Evolutionary conservation across 768 basidiomycete genomes (phyloP).

Genomic region (Amanita pallidorosea): DNA sequence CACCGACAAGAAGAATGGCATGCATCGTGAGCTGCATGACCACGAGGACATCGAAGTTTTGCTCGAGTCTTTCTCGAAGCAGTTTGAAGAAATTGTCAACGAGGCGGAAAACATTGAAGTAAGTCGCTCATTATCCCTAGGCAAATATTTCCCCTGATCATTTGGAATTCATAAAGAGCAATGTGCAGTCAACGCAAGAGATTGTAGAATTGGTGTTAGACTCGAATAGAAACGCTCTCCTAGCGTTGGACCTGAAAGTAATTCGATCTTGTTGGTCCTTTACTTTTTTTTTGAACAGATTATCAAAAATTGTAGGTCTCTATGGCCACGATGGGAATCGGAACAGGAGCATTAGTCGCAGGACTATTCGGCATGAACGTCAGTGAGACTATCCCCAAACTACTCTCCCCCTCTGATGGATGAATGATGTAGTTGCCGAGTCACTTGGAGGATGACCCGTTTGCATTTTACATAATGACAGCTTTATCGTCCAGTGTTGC

Average conservation of each 20-base stretch:
- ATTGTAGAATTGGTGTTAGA: constrained; percentile 96
- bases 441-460: constrained; percentile 60
- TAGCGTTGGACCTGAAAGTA: constrained; percentile 87
- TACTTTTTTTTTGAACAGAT: neutral
- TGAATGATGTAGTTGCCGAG: constrained; percentile 46
- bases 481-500: constrained; percentile 47
- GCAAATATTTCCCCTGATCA: neutral
- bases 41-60: constrained; percentile 92
- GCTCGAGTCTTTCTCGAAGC: constrained; percentile 91
- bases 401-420: constrained; percentile 2
- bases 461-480: constrained; percentile 65
- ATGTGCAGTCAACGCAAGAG: constrained; percentile 96
- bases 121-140: constrained; percentile 10
- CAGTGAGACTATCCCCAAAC: constrained; percentile 18
- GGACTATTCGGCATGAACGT: constrained; percentile 98
- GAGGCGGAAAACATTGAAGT: constrained; percentile 86
- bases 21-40: constrained; percentile 54
- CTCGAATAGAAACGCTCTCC: constrained; percentile 85
- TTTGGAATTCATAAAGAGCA: constrained; percentile 44
- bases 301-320: constrained; percentile 46
- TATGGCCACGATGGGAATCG: constrained; percentile 91
- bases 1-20: constrained; percentile 65
- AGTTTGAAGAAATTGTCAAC: constrained; percentile 93
- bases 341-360: constrained; percentile 80
- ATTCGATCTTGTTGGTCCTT: constrained; percentile 5